phyloP scores from a whole-genome alignment of 2,329 filamentous ascomycete genomes.

The Xylaria hypoxylon region DNA sequence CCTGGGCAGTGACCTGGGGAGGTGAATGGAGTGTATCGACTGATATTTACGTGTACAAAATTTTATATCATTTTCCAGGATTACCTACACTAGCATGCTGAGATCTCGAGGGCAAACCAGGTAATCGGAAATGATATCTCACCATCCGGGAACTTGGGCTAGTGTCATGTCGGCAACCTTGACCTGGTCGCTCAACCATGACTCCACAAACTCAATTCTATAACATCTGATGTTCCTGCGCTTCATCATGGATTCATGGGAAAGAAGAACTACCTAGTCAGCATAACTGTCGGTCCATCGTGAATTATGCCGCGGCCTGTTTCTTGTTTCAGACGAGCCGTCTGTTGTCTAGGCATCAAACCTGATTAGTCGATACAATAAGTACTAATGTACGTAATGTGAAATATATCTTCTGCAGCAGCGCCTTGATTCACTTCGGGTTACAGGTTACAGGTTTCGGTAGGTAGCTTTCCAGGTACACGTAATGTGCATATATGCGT shows the following conservation, averaged over 20 bases:
- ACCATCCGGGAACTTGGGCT: conserved; percentile 2
- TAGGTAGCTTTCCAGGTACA: not conserved
- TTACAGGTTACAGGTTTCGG: not conserved
- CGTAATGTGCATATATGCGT: conserved; percentile 16
- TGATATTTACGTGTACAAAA: not conserved
- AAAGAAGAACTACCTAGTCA: not conserved
- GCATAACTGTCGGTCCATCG: not conserved
- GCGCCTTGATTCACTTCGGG: not conserved
- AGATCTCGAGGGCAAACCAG: conserved; percentile 25
- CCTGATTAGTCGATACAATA: not conserved
- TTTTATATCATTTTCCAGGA: conserved; percentile 19
- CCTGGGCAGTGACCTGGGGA: not conserved
- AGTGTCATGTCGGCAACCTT: conserved; percentile 17
- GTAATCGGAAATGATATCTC: conserved; percentile 32
- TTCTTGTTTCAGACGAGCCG: not conserved
- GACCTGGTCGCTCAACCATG: conserved; percentile 13
- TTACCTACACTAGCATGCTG: conserved; percentile 2
- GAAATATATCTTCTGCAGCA: not conserved
- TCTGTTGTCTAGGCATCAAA: not conserved
- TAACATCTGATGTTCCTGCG: not conserved
- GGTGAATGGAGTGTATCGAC: not conserved
- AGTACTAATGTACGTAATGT: not conserved
- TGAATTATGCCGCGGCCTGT: not conserved
- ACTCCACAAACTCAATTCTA: conserved; percentile 1
- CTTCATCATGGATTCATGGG: not conserved